A percentile compares a stretch with the other conserved stretches of the same genome.
phyloP scores from a whole-genome alignment of 2,329 filamentous ascomycete genomes.

The Orbilia quercus region DNA sequence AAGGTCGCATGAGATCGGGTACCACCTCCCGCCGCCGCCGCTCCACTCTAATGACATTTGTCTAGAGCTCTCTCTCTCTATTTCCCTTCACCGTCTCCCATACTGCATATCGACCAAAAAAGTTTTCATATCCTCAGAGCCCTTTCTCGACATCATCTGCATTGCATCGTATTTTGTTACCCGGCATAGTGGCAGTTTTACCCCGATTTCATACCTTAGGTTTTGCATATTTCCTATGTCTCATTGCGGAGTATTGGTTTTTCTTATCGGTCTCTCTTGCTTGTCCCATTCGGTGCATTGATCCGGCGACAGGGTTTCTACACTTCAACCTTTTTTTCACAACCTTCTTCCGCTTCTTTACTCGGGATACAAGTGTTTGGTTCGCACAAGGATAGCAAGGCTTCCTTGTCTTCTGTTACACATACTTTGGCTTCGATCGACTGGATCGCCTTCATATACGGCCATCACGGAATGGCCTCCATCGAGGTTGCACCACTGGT shows the following conservation, averaged over 20 bases:
- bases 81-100: not conserved
- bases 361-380: conserved; percentile 34
- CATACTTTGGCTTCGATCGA: conserved; percentile 3
- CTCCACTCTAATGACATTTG: conserved; percentile 54
- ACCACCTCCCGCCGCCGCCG: conserved; percentile 43
- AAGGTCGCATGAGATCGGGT: conserved; percentile 42
- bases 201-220: conserved; percentile 30
- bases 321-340: conserved; percentile 27
- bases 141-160: conserved; percentile 34
- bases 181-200: conserved; percentile 30
- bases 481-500: conserved; percentile 8
- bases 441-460: conserved; percentile 13
- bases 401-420: conserved; percentile 27
- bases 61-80: conserved; percentile 20
- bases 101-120: conserved; percentile 29
- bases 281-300: conserved; percentile 53
- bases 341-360: conserved; percentile 16
- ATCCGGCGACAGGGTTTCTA: conserved; percentile 54
- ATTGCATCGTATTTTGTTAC: conserved; percentile 37
- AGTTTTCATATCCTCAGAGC: conserved; percentile 24
- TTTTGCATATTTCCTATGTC: conserved; percentile 44
- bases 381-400: conserved; percentile 30
- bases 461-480: conserved; percentile 9
- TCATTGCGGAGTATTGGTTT: conserved; percentile 50
- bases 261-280: conserved; percentile 36